phyloP scores from a whole-genome alignment of 1,284 basidiomycete species.

The Cryptococcus maquisensis region DNA sequence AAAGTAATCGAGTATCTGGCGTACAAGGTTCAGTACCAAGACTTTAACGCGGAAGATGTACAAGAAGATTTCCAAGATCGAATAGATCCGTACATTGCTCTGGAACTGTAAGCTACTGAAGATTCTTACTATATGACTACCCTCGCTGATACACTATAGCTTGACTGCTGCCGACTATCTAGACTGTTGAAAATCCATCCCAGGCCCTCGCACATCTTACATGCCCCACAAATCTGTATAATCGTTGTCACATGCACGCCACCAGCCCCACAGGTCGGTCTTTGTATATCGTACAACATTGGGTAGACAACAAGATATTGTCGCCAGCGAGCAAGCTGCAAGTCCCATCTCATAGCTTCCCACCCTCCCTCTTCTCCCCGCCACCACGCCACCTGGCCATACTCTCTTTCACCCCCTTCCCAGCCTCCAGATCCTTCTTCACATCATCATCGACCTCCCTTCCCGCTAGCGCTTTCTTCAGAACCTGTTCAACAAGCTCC shows the following conservation, averaged over 20 bases:
- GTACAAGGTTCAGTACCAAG: constrained; percentile 53
- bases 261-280: not conserved
- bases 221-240: not conserved
- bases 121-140: not conserved
- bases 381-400: constrained; percentile 55
- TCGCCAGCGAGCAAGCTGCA: not conserved
- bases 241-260: not conserved
- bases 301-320: not conserved
- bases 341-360: constrained; percentile 65
- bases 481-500: constrained; percentile 52
- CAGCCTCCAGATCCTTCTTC: constrained; percentile 31
- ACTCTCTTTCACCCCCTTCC: constrained; percentile 32
- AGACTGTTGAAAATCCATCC: constrained; percentile 46
- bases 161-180: constrained; percentile 51
- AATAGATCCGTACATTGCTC: constrained; percentile 56
- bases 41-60: constrained; percentile 48
- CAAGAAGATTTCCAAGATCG: constrained; percentile 55
- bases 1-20: constrained; percentile 58
- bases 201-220: constrained; percentile 54
- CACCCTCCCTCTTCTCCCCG: constrained; percentile 64
- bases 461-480: constrained; percentile 16
- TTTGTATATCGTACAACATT: not conserved
- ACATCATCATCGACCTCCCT: constrained; percentile 20
- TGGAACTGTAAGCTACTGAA: constrained; percentile 53
- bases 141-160: constrained; percentile 16